These are phyloP conservation scores for Colletotrichum chrysophilum DNA, from an alignment of 2,329 filamentous ascomycete genomes.

Conservation along the genomic window DNA sequence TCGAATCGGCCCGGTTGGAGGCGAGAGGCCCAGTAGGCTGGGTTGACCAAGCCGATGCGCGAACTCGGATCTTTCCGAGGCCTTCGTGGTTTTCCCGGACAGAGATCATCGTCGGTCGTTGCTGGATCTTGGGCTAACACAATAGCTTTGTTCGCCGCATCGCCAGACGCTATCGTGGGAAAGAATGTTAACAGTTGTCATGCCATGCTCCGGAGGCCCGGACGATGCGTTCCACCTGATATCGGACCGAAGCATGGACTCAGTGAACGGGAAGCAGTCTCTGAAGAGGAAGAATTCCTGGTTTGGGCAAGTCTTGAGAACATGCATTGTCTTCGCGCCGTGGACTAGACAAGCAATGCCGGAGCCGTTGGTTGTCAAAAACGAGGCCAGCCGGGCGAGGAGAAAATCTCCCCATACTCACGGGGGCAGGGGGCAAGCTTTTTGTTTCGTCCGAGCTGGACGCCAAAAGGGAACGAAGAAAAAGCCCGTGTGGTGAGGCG, in stretches of 20 bases:
- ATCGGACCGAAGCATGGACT: neutral
- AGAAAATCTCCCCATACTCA: neutral
- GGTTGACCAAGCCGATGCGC: neutral
- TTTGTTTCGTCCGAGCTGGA: slow-evolving; percentile 3
- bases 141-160: neutral
- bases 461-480: neutral
- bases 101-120: neutral
- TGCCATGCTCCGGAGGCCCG: neutral
- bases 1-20: neutral
- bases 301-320: neutral
- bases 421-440: neutral
- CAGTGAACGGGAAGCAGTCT: neutral
- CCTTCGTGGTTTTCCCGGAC: neutral
- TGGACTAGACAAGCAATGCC: neutral
- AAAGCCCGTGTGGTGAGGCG: neutral
- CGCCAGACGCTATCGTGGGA: neutral
- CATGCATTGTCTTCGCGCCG: neutral
- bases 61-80: neutral
- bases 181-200: neutral
- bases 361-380: neutral
- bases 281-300: neutral
- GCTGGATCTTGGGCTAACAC: neutral
- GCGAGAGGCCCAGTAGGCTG: neutral
- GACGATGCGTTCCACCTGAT: neutral
- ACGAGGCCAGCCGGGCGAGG: neutral